Percentiles rank a stretch among this genome's conserved stretches.
These are phyloP conservation scores for Pichia paraexigua DNA, from an alignment of 805 yeast species.

Conservation along the genomic window DNA sequence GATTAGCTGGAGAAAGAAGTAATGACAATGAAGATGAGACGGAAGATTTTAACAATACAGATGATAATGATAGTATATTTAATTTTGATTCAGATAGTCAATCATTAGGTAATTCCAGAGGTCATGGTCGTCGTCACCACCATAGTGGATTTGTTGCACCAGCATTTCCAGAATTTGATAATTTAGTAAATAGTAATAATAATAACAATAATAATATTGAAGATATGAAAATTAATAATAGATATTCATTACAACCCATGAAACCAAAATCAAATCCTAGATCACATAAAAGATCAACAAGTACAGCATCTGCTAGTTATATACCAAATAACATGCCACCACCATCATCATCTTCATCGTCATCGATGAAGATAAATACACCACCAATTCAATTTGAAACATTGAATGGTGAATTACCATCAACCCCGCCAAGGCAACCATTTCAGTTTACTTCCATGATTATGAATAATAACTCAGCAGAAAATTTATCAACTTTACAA, in stretches of 20 bases:
- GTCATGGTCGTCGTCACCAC: background rate
- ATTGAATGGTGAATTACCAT: constrained; percentile 16
- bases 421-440: constrained; percentile 33
- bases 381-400: constrained; percentile 19
- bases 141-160: constrained; percentile 1
- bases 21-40: background rate
- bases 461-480: constrained; percentile 21
- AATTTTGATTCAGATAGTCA: background rate
- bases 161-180: background rate
- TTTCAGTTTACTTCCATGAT: constrained; percentile 57
- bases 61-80: background rate
- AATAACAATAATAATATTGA: background rate
- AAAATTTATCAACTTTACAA: background rate
- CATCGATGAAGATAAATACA: constrained; percentile 21
- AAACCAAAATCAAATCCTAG: background rate
- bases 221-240: constrained; percentile 7
- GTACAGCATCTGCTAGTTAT: constrained; percentile 16
- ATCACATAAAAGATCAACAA: constrained; percentile 13
- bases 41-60: constrained; percentile 4
- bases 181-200: constrained; percentile 2
- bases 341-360: constrained; percentile 11
- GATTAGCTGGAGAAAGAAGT: background rate
- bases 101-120: background rate
- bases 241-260: constrained; percentile 14
- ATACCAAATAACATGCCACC: constrained; percentile 16